Base-by-base conservation (phyloP, 2,329 filamentous ascomycete species). In the Diaporthe vaccinii region DNA sequence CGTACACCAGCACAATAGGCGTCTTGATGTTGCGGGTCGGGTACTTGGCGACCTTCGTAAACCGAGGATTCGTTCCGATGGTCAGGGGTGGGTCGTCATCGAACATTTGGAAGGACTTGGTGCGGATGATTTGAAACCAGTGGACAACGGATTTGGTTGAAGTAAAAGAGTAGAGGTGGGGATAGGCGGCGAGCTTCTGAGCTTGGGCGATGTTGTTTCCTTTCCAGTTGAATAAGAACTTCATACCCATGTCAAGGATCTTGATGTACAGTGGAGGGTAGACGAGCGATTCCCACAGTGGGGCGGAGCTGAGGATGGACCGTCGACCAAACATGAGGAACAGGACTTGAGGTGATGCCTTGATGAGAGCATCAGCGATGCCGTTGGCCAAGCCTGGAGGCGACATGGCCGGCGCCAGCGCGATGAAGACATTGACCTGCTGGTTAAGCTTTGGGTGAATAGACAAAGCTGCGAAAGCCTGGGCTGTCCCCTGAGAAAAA, bases 101-200 rank as follows among this genome's bases (percentile, higher is more conserved):
- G 83, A 96, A 98, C 94, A 99, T 98, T 84, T 99, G 97, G 84
- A 99, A 98, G 36, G 92, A 95, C 80, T 95, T 94, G 80, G 96
- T 98, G 78, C 97, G 93, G 80, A 99, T 99, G 82, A 99, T 98
- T 82, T 99, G 97, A 83, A 99, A 99, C 97, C 97, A 99, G 82
- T 99, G 97, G 0, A 99, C 97, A 12, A 99, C 95, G 28, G 93
- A 96, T 85, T 99, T 99, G 74, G 95, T 98, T 82, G 95, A 98
- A 0, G 96, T 98, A 83, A 96, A 98, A 0, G 96, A 98, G 86
- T 98, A 99, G 0, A 99, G 87, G 85, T 99, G 97, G 14, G 96
- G 93, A 82, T 99, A 99, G 1, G 95, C 95, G 3, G 97, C 97
- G 25, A 99, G 90, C 82, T 99, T 99, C 84, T 99, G 97, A 74